Evolutionary conservation across 2,329 filamentous ascomycete genomes (phyloP).

Genomic region (Arthroderma sp.): DNA sequence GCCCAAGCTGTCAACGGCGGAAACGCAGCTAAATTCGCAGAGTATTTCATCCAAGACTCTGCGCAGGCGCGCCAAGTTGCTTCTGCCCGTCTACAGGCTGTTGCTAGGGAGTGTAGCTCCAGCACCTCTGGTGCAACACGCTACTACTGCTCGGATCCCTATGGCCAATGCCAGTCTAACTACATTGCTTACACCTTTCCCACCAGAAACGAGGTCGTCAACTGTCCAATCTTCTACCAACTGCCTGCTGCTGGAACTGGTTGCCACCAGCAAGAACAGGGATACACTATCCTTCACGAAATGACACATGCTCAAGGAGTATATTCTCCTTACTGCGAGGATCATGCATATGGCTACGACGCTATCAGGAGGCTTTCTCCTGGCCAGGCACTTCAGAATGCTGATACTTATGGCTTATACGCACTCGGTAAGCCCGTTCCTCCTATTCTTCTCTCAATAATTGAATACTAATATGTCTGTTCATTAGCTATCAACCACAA

Average conservation of each 20-base stretch:
- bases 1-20: constrained; percentile 37
- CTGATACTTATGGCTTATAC: constrained; percentile 48
- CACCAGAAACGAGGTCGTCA: constrained; percentile 42
- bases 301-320: constrained; percentile 46
- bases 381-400: constrained; percentile 45
- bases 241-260: constrained; percentile 36
- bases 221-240: constrained; percentile 46
- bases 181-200: constrained; percentile 52
- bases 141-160: constrained; percentile 50
- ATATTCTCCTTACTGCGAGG: constrained; percentile 43
- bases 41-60: constrained; percentile 52
- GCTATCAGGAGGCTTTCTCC: constrained; percentile 34
- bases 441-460: not conserved
- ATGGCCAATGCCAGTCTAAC: constrained; percentile 37
- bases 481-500: constrained; percentile 1
- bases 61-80: constrained; percentile 36
- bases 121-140: constrained; percentile 36
- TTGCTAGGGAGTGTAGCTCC: constrained; percentile 44
- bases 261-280: constrained; percentile 55
- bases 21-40: constrained; percentile 32
- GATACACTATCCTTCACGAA: constrained; percentile 53
- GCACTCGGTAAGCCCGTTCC: constrained; percentile 32
- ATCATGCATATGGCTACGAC: constrained; percentile 47
- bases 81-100: constrained; percentile 37
- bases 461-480: not conserved